Conservation (phyloP, 2,329 filamentous ascomycete genomes). For the Curvularia spicifera region DNA sequence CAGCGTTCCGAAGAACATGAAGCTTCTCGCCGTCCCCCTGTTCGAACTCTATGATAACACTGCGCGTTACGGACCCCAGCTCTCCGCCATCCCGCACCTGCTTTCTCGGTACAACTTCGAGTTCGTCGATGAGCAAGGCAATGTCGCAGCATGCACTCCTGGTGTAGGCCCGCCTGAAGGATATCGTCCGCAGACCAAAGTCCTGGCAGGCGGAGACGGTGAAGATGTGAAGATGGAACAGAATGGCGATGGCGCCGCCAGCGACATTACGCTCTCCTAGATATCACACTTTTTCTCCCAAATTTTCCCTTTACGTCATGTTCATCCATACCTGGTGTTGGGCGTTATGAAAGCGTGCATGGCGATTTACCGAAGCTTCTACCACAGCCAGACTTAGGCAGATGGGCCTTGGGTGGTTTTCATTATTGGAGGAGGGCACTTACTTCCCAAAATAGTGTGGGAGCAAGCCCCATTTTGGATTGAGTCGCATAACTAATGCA, state of each 20-base stretch:
- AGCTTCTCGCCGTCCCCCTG: constrained; percentile 91
- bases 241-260: constrained; percentile 45
- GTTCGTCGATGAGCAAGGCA: constrained; percentile 91
- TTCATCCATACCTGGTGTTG: constrained; percentile 7
- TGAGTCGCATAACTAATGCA: background rate
- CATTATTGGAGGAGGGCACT: background rate
- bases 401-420: background rate
- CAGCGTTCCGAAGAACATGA: constrained; percentile 99
- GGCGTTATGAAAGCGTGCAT: constrained; percentile 8
- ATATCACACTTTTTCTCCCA: background rate
- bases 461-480: background rate
- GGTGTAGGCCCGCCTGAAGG: constrained; percentile 67
- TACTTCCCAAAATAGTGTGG: background rate
- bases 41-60: constrained; percentile 99
- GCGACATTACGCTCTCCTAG: constrained; percentile 46
- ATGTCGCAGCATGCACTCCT: constrained; percentile 84
- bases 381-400: background rate
- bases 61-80: constrained; percentile 89
- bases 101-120: constrained; percentile 97
- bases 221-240: constrained; percentile 49
- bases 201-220: constrained; percentile 47
- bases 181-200: constrained; percentile 40
- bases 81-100: constrained; percentile 94
- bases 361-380: background rate
- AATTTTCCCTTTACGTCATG: background rate